phyloP scores from a whole-genome alignment of 2,329 filamentous ascomycete species.

The Neonectria faginata region DNA sequence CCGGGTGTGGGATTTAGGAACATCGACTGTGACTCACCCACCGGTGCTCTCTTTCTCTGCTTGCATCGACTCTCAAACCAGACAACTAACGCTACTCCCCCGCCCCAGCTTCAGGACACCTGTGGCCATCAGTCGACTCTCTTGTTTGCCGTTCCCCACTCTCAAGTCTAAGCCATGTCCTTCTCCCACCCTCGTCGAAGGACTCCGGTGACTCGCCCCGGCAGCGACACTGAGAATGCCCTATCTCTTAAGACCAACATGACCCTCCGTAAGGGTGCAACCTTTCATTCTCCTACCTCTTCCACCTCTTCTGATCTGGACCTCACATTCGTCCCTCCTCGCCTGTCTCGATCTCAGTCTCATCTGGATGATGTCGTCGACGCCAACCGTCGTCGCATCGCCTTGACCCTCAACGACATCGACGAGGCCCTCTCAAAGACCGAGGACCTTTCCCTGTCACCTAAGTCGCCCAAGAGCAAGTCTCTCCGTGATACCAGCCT shows the following conservation, averaged over 20 bases:
- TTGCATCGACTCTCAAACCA: slow-evolving; percentile 44
- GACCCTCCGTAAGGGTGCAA: slow-evolving; percentile 77
- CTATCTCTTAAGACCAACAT: slow-evolving; percentile 53
- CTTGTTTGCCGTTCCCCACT: slow-evolving; percentile 45
- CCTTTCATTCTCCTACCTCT: slow-evolving; percentile 68
- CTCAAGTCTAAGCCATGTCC: slow-evolving; percentile 60
- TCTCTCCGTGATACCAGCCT: slow-evolving; percentile 66
- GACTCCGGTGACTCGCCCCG: slow-evolving; percentile 57
- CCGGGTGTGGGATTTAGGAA: slow-evolving; percentile 46
- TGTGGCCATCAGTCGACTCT: slow-evolving; percentile 46
- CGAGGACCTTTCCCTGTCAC: slow-evolving; percentile 54
- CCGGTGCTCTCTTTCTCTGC: slow-evolving; percentile 40
- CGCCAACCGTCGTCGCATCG: slow-evolving; percentile 75
- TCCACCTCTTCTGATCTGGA: slow-evolving; percentile 55
- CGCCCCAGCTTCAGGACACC: slow-evolving; percentile 49
- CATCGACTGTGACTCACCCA: slow-evolving; percentile 50
- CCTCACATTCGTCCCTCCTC: slow-evolving; percentile 61
- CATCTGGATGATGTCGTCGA: slow-evolving; percentile 78
- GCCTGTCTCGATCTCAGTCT: slow-evolving; percentile 75
- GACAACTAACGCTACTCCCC: slow-evolving; percentile 47
- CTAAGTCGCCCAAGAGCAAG: slow-evolving; percentile 47
- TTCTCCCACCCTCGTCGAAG: slow-evolving; percentile 61
- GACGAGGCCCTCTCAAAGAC: slow-evolving; percentile 69
- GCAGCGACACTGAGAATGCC: slow-evolving; percentile 47
- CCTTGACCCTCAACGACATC: slow-evolving; percentile 73